These are phyloP conservation scores for Rhexocercosporidium sp. DNA, from an alignment of 2,329 filamentous ascomycete species.

Conservation along the genomic window DNA sequence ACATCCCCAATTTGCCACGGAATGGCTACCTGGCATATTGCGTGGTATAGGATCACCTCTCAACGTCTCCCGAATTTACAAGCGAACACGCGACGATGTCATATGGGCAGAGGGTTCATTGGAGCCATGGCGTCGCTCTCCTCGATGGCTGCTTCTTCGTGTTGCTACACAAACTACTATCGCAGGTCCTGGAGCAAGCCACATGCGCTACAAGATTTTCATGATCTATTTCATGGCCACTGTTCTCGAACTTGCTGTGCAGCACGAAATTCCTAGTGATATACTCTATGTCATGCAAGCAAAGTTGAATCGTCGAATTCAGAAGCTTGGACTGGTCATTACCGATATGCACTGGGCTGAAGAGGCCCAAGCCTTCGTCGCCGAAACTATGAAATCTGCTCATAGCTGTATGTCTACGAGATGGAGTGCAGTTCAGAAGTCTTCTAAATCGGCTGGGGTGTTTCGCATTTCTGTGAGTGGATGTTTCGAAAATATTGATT, in stretches of 20 bases:
- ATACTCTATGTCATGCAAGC: constrained; percentile 48
- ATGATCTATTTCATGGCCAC: constrained; percentile 52
- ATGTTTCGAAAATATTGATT: too few relatives aligned
- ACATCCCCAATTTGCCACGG: constrained; percentile 56
- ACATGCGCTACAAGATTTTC: constrained; percentile 54
- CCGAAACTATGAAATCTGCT: constrained; percentile 28
- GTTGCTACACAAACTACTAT: constrained; percentile 51
- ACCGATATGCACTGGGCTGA: constrained; percentile 14
- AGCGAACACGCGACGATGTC: constrained; percentile 60
- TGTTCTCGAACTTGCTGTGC: constrained; percentile 42
- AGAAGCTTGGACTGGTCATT: constrained; percentile 45
- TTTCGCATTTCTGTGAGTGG: constrained; percentile 47
- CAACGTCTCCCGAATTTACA: constrained; percentile 46
- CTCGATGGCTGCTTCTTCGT: constrained; percentile 60
- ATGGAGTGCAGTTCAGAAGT: constrained; percentile 45
- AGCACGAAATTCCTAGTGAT: constrained; percentile 33
- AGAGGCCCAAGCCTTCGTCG: constrained; percentile 13
- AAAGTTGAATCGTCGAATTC: constrained; percentile 50
- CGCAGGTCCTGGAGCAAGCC: background rate
- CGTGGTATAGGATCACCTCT: constrained; percentile 44
- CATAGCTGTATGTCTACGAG: constrained; percentile 25
- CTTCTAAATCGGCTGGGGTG: constrained; percentile 71
- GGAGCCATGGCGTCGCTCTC: constrained; percentile 56
- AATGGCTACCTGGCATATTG: constrained; percentile 53
- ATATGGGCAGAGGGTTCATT: constrained; percentile 44